Evolutionary conservation across 495 filamentous ascomycete genomes (phyloP), one percentile per base, ranked within the genome.

Genomic region (Trichoderma reesei): DNA sequence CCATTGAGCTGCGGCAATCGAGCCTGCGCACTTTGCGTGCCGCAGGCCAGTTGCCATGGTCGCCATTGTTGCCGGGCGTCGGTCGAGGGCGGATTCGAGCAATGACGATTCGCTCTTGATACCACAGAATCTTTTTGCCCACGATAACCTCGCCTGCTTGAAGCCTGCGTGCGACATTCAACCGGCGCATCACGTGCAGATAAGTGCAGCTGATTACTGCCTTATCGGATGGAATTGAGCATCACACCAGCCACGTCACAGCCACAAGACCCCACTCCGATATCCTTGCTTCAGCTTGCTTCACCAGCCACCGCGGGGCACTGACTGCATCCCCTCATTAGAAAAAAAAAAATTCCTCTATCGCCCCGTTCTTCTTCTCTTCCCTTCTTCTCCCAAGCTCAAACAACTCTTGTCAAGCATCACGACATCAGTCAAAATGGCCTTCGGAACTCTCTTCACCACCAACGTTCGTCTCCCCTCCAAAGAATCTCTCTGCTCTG

Each of bases 361-460:
- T 60, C 48, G 64, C 63, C 67, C 67, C 46, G 34, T 56, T 26
- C 36, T 16, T 38, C 59, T 41, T 39, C 44, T 61, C 64, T 64
- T 56, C 46, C 48, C 62, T 44, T 48, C 41, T 41, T 61, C 66
- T 33, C 38, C 65, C 63, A 41, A 65, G 67, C 68, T 64, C 34
- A 31, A 60, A 34, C 33, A n/a, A 36, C 20, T 44, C 62, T 20
- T 61, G 61, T 63, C 60, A 65, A 42, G n/a, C 18, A 44, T 63
- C 65, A 10, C 37, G 48, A 63, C 37, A 48, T 61, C 68, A 73
- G 70, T 66, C 79, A 90, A 80, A 75, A 95, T 93, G 90, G 78
- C 87, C 67, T 98, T 98, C 84, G 94, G 94, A 82, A 98, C 96
- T 85, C 83, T 98, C 72, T 98, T 94, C 83, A 88, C 86, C 75